Base-by-base conservation (phyloP, 2,329 filamentous ascomycete species). In the Stagonosporopsis cucurbitacearum region DNA sequence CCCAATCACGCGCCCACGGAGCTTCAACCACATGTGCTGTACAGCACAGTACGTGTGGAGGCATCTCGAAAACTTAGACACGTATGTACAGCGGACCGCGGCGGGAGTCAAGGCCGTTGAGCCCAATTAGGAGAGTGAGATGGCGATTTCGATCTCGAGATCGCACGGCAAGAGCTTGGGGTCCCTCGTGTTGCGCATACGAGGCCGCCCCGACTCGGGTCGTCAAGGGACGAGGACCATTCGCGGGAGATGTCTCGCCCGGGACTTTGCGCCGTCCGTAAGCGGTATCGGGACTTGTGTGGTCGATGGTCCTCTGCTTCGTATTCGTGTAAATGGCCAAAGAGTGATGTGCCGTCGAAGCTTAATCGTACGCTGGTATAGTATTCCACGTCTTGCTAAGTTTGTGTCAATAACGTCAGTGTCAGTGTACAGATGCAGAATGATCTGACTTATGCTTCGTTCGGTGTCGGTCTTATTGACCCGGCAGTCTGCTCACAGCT, bases 1-100 rank as follows among this genome's bases (percentile, higher is more conserved):
- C 19, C 48, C 39, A 50, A 50, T 50, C 39, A 44, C 15, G 23
- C n/a, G 11, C 5, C 11, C 28, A 40, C 48, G 40, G 39, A 50
- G 6, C 4, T 12, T 28, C 11, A 33, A n/a, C 28, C n/a, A n/a
- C n/a, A 4, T 12, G 17, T 28, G 37, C 15, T 35, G 22, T 42
- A 25, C 30, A 28, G 17, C 22, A 28, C 15, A 26, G 22, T 42
- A 25, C 30, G 22, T 12, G 15, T n/a, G 7, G 13, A 15, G 35
- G 13, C n/a, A 9, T 19, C 30, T 33, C 36, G 37, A 44, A 37
- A 20, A 13, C 23, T 47, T 20, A 12, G 8, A 20, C 9, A 30
- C 7, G 13, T n/a, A 5, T 6, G 7, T 17, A 19, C 17, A 15
- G 13, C 50, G 44, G 44, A 23, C 43, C 44, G 39, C 39, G 23